A percentile compares a stretch with the other conserved stretches of the same genome.
Evolutionary conservation across 352 stramenopile genomes (phyloP).

Genomic region (Phytophthora fragariaefolia): DNA sequence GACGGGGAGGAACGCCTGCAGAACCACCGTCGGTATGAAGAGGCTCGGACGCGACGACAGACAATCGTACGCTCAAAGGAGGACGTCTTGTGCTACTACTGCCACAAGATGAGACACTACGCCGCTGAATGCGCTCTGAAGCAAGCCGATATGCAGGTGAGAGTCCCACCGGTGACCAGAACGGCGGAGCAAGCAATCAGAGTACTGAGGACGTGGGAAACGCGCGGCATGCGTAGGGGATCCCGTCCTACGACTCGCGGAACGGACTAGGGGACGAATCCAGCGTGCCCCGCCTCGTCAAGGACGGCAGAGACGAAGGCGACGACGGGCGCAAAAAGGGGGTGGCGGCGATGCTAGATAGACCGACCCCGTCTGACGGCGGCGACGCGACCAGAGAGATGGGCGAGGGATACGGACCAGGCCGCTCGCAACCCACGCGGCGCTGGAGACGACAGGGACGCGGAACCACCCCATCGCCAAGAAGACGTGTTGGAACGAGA

Average conservation of each 20-base stretch:
- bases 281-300: background rate
- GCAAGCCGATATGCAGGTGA: background rate
- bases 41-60: background rate
- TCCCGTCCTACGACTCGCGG: background rate
- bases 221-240: background rate
- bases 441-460: too few species aligned
- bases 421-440: too few species aligned
- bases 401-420: too few species aligned
- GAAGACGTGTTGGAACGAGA: too few species aligned
- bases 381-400: too few species aligned
- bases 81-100: conserved; percentile 10
- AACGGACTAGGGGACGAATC: background rate
- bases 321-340: too few species aligned
- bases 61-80: background rate
- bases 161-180: conserved; percentile 1
- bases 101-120: background rate
- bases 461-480: too few species aligned
- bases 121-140: background rate
- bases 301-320: background rate
- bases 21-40: conserved; percentile 1
- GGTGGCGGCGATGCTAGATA: too few species aligned
- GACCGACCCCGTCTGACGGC: too few species aligned
- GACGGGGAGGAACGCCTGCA: background rate
- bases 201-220: background rate
- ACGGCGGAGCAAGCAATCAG: background rate